These are phyloP conservation scores for Polygonum maritimum DNA, from an alignment of 148 eudicot species.

Conservation along the genomic window DNA sequence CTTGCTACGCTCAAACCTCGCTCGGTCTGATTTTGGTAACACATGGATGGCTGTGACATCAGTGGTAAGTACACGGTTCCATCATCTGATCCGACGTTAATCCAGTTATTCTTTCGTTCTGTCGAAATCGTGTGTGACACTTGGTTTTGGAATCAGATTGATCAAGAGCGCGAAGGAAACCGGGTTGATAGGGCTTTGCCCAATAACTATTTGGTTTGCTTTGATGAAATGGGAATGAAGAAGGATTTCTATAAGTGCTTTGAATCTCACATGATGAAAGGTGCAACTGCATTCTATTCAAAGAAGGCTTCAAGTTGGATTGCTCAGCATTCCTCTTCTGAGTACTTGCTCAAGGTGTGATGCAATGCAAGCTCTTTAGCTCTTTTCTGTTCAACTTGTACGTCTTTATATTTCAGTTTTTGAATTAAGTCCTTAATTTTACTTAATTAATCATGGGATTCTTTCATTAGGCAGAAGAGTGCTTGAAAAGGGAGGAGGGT, in stretches of 20 bases:
- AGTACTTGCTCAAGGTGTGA: constrained; percentile 24
- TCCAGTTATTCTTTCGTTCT: not conserved
- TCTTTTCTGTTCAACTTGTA: not conserved
- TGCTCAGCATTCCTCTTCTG: constrained; percentile 23
- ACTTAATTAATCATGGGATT: not conserved
- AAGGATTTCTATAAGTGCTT: constrained; percentile 15
- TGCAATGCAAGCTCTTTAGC: not conserved
- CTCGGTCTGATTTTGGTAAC: not conserved
- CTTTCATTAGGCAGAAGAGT: constrained; percentile 69
- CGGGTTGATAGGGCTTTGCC: constrained; percentile 17
- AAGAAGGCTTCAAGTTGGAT: constrained; percentile 28
- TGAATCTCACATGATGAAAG: constrained; percentile 18
- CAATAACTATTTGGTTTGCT: constrained; percentile 21
- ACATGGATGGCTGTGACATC: constrained; percentile 17
- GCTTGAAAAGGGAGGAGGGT: constrained; percentile 46
- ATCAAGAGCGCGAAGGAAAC: constrained; percentile 28
- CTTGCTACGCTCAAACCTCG: constrained; percentile 11
- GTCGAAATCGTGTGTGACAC: not conserved
- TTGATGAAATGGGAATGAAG: constrained; percentile 11
- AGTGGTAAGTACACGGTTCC: constrained; percentile 15
- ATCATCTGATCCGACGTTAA: not conserved
- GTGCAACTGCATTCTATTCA: constrained; percentile 28
- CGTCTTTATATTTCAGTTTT: not conserved
- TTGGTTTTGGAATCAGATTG: constrained; percentile 13
- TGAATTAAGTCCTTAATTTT: not conserved